Conservation (phyloP, 345 rosid genomes). For the Salix brachista region DNA sequence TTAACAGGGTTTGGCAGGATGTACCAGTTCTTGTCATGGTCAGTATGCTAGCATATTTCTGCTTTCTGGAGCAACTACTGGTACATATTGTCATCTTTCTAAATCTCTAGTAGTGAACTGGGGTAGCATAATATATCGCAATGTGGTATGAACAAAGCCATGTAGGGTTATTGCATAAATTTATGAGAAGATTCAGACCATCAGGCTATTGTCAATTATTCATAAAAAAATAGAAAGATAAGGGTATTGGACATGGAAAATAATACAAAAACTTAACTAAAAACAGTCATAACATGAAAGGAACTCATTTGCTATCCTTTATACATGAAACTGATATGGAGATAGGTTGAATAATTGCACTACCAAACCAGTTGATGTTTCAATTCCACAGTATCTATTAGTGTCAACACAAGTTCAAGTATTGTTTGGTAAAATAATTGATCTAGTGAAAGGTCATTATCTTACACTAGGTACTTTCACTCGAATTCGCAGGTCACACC, state of each 20-base stretch:
- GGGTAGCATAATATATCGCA: neutral
- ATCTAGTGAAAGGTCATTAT: neutral
- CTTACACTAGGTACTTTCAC: neutral
- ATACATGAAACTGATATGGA: neutral
- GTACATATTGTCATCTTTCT: constrained; percentile 8
- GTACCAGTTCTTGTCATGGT: constrained; percentile 57
- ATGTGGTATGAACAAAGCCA: neutral
- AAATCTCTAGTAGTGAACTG: neutral
- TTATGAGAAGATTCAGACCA: neutral
- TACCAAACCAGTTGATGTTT: no score
- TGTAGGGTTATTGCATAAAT: neutral
- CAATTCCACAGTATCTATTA: no score
- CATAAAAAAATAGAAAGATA: neutral
- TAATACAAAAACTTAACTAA: neutral
- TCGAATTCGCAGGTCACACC: neutral
- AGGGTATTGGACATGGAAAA: neutral
- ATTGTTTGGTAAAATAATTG: neutral
- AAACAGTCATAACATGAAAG: neutral
- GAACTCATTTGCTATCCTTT: neutral
- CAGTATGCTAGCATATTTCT: constrained; percentile 68
- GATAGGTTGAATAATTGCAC: neutral
- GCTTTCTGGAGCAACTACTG: constrained; percentile 66
- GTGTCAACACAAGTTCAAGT: no score
- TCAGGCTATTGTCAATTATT: neutral
- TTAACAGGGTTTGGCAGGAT: constrained; percentile 50